Conservation (phyloP, 257 asterid genomes). For the Primulina huaijiensis region DNA sequence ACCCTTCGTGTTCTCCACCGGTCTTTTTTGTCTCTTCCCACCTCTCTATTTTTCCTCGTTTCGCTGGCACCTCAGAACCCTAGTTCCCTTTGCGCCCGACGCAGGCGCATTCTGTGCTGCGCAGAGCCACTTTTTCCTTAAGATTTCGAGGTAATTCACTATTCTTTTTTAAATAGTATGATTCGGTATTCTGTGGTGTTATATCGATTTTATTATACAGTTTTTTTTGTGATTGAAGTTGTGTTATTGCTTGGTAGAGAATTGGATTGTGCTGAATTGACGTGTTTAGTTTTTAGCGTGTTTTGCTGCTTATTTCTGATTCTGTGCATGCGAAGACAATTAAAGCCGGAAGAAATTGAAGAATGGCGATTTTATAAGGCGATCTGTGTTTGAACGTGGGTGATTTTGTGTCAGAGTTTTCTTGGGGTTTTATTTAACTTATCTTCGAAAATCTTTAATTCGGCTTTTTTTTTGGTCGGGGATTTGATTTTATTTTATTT, state of each 20-base stretch:
- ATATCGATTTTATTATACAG: background rate
- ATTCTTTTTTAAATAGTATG: background rate
- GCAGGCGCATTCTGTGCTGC: slow-evolving; percentile 22
- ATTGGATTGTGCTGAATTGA: background rate
- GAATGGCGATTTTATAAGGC: background rate
- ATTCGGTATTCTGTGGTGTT: background rate
- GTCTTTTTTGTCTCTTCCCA: slow-evolving; percentile 22
- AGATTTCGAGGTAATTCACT: slow-evolving; percentile 24
- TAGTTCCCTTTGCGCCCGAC: slow-evolving; percentile 23
- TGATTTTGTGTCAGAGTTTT: background rate
- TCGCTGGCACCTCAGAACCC: slow-evolving; percentile 37
- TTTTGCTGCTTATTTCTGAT: background rate
- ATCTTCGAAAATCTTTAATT: too few relatives aligned
- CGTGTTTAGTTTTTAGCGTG: background rate
- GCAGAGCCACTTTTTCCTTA: background rate
- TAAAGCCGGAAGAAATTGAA: background rate
- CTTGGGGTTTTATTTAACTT: background rate
- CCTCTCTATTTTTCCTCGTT: background rate
- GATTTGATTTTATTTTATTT: background rate
- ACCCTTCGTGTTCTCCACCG: slow-evolving; percentile 24
- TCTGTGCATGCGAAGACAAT: background rate
- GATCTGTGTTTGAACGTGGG: background rate
- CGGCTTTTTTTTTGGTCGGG: background rate
- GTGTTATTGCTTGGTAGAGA: background rate
- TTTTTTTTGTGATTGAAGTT: background rate